phyloP scores from a whole-genome alignment of 768 basidiomycete species.

The Dioszegia aurantiaca region DNA sequence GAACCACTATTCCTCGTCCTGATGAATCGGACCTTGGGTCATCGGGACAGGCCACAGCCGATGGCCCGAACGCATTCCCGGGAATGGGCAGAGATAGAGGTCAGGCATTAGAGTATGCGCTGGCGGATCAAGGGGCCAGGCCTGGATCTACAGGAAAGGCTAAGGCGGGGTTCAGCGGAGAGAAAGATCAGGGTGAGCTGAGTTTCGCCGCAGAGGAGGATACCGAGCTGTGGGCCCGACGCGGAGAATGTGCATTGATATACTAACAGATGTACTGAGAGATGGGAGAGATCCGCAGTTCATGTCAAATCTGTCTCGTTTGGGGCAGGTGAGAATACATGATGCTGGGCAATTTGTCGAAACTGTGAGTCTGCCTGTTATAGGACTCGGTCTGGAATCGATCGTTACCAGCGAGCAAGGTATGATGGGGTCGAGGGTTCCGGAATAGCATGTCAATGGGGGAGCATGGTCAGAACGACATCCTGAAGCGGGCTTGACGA shows the following conservation, averaged over 20 bases:
- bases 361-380: slow-evolving; percentile 18
- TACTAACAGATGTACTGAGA: slow-evolving; percentile 30
- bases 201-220: not conserved
- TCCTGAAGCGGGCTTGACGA: too few relatives aligned
- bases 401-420: too few relatives aligned
- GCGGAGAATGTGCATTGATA: not conserved
- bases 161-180: slow-evolving; percentile 35
- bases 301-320: slow-evolving; percentile 40
- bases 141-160: slow-evolving; percentile 27
- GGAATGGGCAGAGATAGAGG: slow-evolving; percentile 17
- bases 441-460: too few relatives aligned
- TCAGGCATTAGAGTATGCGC: slow-evolving; percentile 20
- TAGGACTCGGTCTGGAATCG: too few relatives aligned
- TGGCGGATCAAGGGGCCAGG: slow-evolving; percentile 20
- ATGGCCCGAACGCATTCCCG: not conserved
- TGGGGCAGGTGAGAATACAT: slow-evolving; percentile 47
- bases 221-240: too few relatives aligned
- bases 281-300: slow-evolving; percentile 51
- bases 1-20: slow-evolving; percentile 25
- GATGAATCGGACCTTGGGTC: slow-evolving; percentile 13
- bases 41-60: too few relatives aligned
- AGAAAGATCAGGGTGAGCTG: slow-evolving; percentile 47
- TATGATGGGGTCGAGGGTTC: too few relatives aligned
- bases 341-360: slow-evolving; percentile 41
- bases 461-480: too few relatives aligned